Evolutionary conservation across 495 filamentous ascomycete genomes (phyloP), one percentile per base, ranked within the genome.

Genomic region (Podospora pseudoanserina): DNA sequence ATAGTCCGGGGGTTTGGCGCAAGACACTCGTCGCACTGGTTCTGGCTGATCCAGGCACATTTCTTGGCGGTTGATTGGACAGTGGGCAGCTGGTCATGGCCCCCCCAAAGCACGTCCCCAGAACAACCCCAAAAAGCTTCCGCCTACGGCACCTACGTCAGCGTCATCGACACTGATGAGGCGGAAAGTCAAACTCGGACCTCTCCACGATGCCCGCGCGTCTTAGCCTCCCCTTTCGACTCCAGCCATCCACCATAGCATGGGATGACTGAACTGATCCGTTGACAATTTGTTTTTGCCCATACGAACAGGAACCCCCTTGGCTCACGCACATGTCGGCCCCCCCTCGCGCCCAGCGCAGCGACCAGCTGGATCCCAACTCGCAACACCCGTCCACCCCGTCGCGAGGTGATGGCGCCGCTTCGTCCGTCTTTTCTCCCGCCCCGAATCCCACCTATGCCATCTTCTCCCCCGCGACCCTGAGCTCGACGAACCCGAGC

Each of bases 401-500:
- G 49, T 76, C 73, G 26, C 68, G 66, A 70, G 27, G 70, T 70
- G 73, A 77, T 73, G 72, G 66, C 69, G 54, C 73, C 60, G 69
- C 55, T 18, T 28, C 72, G 27, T 67, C 72, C 20, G 57, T 72
- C 39, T 65, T 60, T 39, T 64, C 67, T 60, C 68, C 67, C 73
- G 71, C 67, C n/a, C 71, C 68, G 71, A 72, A 74, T 62, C 68
- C 73, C 60, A 78, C 77, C 23, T 77, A 76, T 65, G 75, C 79
- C 57, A 63, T 73, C 67, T 99, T 99, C 82, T 92, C 94, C 28
- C 93, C 95, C 34, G 85, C 87, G 23, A 92, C 91, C 59, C 85
- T 91, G 62, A 88, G 89, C 84, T 88, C 75, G 61, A 72, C 77
- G 32, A 44, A 76, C 58, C 69, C 74, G 59, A 77, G 73, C 64